Percentiles rank a stretch among this genome's conserved stretches.
These are phyloP conservation scores for Penicillium brevicompactum DNA, from an alignment of 2,329 filamentous ascomycete genomes.

Conservation along the genomic window DNA sequence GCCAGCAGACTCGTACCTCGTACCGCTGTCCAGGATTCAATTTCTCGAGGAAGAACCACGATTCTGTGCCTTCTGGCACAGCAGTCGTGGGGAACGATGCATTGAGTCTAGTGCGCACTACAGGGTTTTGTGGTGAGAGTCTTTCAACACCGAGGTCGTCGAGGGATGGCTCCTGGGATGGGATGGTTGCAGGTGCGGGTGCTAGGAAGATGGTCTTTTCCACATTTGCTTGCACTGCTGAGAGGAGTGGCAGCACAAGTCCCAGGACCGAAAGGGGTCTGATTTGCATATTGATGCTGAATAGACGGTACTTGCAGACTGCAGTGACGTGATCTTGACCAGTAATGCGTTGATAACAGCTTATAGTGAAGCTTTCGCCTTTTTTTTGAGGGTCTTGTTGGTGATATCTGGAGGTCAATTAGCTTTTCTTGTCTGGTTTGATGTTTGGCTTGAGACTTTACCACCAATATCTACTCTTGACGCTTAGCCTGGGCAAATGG, in stretches of 20 bases:
- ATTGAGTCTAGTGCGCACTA: slow-evolving; percentile 65
- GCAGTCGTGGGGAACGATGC: slow-evolving; percentile 66
- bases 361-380: background rate
- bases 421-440: background rate
- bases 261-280: slow-evolving; percentile 10
- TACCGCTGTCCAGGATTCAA: slow-evolving; percentile 76
- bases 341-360: background rate
- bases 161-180: slow-evolving; percentile 58
- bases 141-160: slow-evolving; percentile 64
- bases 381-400: background rate
- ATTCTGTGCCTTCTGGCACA: slow-evolving; percentile 60
- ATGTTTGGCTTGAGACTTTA: background rate
- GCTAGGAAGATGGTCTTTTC: slow-evolving; percentile 90
- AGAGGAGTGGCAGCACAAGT: slow-evolving; percentile 20
- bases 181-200: slow-evolving; percentile 60
- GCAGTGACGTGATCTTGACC: background rate
- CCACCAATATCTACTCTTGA: background rate
- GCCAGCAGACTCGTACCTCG: slow-evolving; percentile 91
- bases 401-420: background rate
- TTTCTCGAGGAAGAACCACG: slow-evolving; percentile 77
- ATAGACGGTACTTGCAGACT: background rate
- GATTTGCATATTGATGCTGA: slow-evolving; percentile 14
- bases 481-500: slow-evolving; percentile 7
- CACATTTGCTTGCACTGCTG: slow-evolving; percentile 64
- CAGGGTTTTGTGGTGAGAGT: slow-evolving; percentile 61